phyloP scores from a whole-genome alignment of 345 rosid species.

The Citrus glauca region DNA sequence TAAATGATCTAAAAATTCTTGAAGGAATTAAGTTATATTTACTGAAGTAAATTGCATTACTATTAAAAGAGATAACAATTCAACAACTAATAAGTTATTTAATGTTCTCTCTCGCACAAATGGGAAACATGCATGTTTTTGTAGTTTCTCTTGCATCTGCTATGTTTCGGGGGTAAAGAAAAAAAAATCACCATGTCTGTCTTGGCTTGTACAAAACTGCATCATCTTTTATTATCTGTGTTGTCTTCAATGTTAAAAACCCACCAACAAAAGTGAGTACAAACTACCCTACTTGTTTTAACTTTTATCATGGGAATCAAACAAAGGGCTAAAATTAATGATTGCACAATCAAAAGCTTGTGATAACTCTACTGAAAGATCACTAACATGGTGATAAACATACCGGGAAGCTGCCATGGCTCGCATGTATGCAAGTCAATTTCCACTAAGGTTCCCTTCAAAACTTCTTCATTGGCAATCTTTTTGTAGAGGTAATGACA shows the following conservation, averaged over 20 bases:
- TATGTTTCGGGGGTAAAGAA: background rate
- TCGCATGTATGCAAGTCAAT: conserved; percentile 93
- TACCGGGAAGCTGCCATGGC: conserved; percentile 99
- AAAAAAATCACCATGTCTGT: background rate
- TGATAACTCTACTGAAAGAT: background rate
- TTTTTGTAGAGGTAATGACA: conserved; percentile 93
- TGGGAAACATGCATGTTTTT: conserved; percentile 3
- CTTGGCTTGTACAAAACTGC: conserved; percentile 10
- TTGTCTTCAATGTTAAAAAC: conserved; percentile 12
- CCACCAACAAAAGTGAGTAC: background rate
- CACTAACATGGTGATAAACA: background rate
- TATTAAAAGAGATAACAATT: background rate
- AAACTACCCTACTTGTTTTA: conserved; percentile 14
- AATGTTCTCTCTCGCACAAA: background rate
- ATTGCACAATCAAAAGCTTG: background rate
- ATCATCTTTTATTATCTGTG: conserved; percentile 4
- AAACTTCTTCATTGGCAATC: conserved; percentile 55
- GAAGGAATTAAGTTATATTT: background rate
- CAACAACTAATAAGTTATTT: background rate
- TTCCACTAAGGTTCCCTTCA: conserved; percentile 79
- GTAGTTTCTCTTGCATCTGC: background rate
- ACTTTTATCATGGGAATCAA: background rate
- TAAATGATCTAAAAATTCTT: background rate
- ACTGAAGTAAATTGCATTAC: background rate
- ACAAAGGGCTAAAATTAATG: background rate